A percentile compares a stretch with the other conserved stretches of the same genome.
Conservation (phyloP, 2,329 filamentous ascomycete genomes). For the Plectosphaerella plurivora region DNA sequence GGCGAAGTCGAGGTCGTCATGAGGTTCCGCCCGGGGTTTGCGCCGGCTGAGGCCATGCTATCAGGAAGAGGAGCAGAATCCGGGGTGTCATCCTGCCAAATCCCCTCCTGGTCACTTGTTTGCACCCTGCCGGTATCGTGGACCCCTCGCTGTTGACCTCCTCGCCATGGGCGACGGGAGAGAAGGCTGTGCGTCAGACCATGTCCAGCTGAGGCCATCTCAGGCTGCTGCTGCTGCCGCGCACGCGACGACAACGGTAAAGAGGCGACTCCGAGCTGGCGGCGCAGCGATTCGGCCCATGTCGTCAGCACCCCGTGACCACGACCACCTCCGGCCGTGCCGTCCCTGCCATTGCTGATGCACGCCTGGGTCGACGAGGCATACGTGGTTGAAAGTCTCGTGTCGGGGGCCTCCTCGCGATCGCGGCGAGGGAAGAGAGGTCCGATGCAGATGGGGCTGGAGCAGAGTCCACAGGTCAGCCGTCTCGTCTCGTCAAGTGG, state of each 20-base stretch:
- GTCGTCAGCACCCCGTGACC: too few species aligned
- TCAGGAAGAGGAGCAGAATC: not conserved
- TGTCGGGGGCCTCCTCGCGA: not conserved
- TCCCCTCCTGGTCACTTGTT: not conserved
- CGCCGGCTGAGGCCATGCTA: not conserved
- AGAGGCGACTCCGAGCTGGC: too few species aligned
- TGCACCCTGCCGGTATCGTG: not conserved
- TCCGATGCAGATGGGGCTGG: constrained; percentile 27
- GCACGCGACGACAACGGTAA: too few species aligned
- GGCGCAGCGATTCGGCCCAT: too few species aligned
- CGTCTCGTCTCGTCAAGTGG: not conserved
- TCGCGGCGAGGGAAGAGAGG: constrained; percentile 17
- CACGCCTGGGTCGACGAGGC: not conserved
- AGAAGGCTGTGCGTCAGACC: too few species aligned
- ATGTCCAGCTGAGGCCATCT: too few species aligned
- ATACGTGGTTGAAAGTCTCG: not conserved
- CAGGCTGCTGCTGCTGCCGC: too few species aligned
- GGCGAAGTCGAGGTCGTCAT: not conserved
- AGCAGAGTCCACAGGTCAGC: not conserved
- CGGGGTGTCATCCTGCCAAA: not conserved
- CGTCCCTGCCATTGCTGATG: too few species aligned
- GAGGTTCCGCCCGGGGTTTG: not conserved
- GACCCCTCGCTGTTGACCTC: not conserved
- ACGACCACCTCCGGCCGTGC: too few species aligned
- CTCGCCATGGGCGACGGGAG: not conserved